Percentiles rank a stretch among this genome's conserved stretches.
These are phyloP conservation scores for Mucor indicus DNA, from an alignment of 371 early-diverging fungal species.

Conservation along the genomic window DNA sequence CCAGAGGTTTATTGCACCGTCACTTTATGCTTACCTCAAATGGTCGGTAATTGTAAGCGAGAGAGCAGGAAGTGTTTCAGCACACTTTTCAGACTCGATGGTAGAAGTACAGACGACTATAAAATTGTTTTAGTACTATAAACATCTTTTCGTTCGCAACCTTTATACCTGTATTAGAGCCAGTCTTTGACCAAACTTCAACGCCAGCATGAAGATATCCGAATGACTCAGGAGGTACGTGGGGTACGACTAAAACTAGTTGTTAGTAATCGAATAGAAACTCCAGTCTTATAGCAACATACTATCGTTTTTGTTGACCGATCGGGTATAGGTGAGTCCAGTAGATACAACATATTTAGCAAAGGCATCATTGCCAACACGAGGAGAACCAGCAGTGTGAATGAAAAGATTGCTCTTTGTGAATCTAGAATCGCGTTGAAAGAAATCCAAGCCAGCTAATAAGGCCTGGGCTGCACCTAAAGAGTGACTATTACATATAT, in stretches of 20 bases:
- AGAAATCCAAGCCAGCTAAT: slow-evolving; percentile 19
- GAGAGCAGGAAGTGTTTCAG: slow-evolving; percentile 26
- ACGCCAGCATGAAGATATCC: slow-evolving; percentile 27
- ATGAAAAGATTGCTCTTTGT: slow-evolving; percentile 10
- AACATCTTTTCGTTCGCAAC: too few relatives aligned
- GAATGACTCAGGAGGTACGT: slow-evolving; percentile 23
- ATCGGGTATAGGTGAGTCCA: slow-evolving; percentile 13
- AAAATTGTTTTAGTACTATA: too few relatives aligned
- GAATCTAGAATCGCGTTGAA: slow-evolving; percentile 15
- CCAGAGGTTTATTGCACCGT: too few relatives aligned
- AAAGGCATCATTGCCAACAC: slow-evolving; percentile 25
- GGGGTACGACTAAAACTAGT: slow-evolving; percentile 21
- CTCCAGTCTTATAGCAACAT: too few relatives aligned
- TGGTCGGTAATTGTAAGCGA: slow-evolving; percentile 20
- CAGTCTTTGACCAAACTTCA: slow-evolving; percentile 22
- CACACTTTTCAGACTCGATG: slow-evolving; percentile 20
- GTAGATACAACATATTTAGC: slow-evolving; percentile 24
- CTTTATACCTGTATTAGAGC: too few relatives aligned
- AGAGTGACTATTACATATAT: too few relatives aligned
- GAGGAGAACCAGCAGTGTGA: slow-evolving; percentile 22
- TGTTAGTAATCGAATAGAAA: too few relatives aligned
- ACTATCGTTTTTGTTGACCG: slow-evolving; percentile 24
- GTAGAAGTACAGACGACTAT: slow-evolving; percentile 22
- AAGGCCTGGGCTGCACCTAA: slow-evolving; percentile 19
- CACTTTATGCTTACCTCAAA: slow-evolving; percentile 9